Conservation (phyloP, 2,329 filamentous ascomycete genomes). For the Thelonectria discophora region DNA sequence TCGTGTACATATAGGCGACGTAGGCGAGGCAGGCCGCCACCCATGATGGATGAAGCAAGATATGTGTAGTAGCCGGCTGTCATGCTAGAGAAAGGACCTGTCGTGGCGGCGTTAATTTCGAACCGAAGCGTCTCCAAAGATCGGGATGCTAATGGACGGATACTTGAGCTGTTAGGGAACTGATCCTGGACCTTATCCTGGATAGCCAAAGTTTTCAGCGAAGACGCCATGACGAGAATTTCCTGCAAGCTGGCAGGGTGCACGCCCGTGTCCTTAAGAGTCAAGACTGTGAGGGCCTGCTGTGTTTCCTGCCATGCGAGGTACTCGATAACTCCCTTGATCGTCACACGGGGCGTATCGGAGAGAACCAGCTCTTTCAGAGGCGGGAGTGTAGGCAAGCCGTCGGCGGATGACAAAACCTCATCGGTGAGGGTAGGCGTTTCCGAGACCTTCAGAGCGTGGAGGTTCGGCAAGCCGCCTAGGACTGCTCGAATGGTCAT, state of each 20-base stretch:
- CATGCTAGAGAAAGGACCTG: conserved; percentile 65
- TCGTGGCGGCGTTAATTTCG: conserved; percentile 74
- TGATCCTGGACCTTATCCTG: conserved; percentile 60
- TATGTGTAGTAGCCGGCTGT: conserved; percentile 81
- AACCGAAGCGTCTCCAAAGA: conserved; percentile 80
- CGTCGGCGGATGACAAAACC: conserved; percentile 73
- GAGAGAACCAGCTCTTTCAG: conserved; percentile 78
- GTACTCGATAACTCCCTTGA: conserved; percentile 74
- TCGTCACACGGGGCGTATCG: conserved; percentile 75
- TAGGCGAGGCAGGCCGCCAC: conserved; percentile 77
- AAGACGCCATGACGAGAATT: conserved; percentile 65
- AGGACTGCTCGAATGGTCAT: conserved; percentile 76
- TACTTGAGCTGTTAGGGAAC: conserved; percentile 57
- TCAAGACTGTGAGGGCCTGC: conserved; percentile 71
- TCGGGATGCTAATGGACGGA: conserved; percentile 71
- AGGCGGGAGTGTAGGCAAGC: conserved; percentile 76
- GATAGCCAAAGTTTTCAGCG: conserved; percentile 65
- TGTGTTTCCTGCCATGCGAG: conserved; percentile 69
- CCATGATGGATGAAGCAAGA: conserved; percentile 82
- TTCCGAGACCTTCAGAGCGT: conserved; percentile 77
- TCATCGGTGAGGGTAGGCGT: conserved; percentile 78
- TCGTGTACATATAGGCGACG: conserved; percentile 86
- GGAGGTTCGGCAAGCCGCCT: conserved; percentile 70
- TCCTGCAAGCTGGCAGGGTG: conserved; percentile 68
- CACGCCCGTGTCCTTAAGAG: conserved; percentile 77